Conservation (phyloP, 345 rosid genomes). For the Anacardium occidentale region DNA sequence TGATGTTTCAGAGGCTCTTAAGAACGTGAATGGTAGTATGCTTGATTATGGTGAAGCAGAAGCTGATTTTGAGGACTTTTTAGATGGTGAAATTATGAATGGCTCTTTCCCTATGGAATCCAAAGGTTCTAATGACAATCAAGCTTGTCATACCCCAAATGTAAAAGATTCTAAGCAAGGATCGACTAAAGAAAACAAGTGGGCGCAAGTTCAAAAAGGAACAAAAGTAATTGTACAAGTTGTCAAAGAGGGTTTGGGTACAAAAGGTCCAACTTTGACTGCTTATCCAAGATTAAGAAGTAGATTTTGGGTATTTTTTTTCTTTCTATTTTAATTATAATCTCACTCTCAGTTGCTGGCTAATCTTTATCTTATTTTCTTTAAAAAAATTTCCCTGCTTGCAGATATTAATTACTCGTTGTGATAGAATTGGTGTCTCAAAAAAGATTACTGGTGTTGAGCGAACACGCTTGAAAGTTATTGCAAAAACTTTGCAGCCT, state of each 20-base stretch:
- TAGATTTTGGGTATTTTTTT: constrained; percentile 83
- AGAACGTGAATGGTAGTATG: constrained; percentile 52
- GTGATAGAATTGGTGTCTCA: constrained; percentile 74
- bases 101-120: constrained; percentile 32
- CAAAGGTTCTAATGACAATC: constrained; percentile 33
- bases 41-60: constrained; percentile 50
- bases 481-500: constrained; percentile 92
- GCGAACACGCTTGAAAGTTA: constrained; percentile 80
- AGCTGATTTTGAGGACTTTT: constrained; percentile 40
- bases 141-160: constrained; percentile 32
- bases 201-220: constrained; percentile 80
- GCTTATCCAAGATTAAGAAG: constrained; percentile 89
- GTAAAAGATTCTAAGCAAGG: constrained; percentile 31
- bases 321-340: constrained; percentile 2
- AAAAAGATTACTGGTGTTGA: constrained; percentile 76
- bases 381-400: constrained; percentile 28
- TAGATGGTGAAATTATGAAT: constrained; percentile 42
- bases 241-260: constrained; percentile 95
- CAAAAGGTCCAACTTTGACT: constrained; percentile 87
- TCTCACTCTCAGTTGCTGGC: background rate
- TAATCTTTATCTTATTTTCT: background rate
- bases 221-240: constrained; percentile 95
- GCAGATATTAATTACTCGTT: constrained; percentile 65
- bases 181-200: constrained; percentile 46
- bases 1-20: constrained; percentile 56